A percentile compares a stretch with the other conserved stretches of the same genome.
Evolutionary conservation across 2,329 filamentous ascomycete species (phyloP).

Genomic region (Stromatinia cepivora): DNA sequence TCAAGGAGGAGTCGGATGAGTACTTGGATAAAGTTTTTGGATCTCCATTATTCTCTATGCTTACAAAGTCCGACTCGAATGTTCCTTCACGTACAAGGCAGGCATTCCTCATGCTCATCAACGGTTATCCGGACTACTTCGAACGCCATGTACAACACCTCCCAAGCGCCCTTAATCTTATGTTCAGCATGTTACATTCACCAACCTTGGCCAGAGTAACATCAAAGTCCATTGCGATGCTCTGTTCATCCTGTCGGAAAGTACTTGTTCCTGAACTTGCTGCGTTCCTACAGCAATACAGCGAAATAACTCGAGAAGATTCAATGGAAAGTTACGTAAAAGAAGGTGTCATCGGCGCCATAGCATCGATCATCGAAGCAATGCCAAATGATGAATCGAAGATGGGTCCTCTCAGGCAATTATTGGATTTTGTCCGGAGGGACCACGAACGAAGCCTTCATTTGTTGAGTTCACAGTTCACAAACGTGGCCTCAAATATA

Average conservation of each 20-base stretch:
- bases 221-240: slow-evolving; percentile 70
- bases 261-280: slow-evolving; percentile 66
- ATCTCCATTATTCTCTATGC: slow-evolving; percentile 56
- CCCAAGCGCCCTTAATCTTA: slow-evolving; percentile 68
- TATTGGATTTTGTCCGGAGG: slow-evolving; percentile 61
- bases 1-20: slow-evolving; percentile 57
- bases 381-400: slow-evolving; percentile 59
- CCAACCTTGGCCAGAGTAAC: slow-evolving; percentile 63
- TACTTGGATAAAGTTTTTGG: slow-evolving; percentile 63
- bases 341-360: slow-evolving; percentile 71
- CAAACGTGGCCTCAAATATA: slow-evolving; percentile 1
- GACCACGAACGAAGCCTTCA: slow-evolving; percentile 54
- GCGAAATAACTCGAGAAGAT: slow-evolving; percentile 58
- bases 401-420: slow-evolving; percentile 53
- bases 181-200: slow-evolving; percentile 69
- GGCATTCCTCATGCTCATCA: slow-evolving; percentile 68
- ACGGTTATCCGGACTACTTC: slow-evolving; percentile 76
- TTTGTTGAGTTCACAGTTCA: slow-evolving; percentile 23
- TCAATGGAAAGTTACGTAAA: slow-evolving; percentile 68
- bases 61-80: slow-evolving; percentile 50
- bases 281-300: slow-evolving; percentile 71
- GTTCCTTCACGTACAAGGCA: slow-evolving; percentile 65
- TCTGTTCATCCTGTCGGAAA: slow-evolving; percentile 74
- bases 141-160: slow-evolving; percentile 66
- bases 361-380: slow-evolving; percentile 74